phyloP scores from a whole-genome alignment of 805 yeast genomes.

The Nakazawaea wyomingensis region DNA sequence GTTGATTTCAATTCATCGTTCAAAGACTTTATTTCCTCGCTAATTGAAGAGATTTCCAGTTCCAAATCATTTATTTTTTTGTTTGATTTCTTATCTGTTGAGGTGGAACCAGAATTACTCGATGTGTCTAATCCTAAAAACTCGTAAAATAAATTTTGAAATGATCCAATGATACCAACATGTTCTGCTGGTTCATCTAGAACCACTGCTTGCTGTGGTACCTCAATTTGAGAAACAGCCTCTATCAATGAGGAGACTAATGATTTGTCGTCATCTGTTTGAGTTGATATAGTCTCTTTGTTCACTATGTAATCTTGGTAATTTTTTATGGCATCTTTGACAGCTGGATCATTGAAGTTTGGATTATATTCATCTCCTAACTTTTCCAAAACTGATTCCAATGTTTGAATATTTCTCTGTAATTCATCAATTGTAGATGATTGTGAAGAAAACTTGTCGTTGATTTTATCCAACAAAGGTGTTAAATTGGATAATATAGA shows the following conservation, averaged over 20 bases:
- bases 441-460: conserved; percentile 13
- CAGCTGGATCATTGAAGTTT: conserved; percentile 83
- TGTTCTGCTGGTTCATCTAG: not conserved
- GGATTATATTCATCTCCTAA: conserved; percentile 65
- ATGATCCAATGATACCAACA: not conserved
- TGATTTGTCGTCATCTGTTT: conserved; percentile 4
- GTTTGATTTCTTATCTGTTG: not conserved
- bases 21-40: not conserved
- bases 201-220: not conserved
- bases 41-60: not conserved
- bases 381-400: conserved; percentile 44
- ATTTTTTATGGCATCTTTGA: conserved; percentile 60
- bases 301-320: conserved; percentile 46
- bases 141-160: not conserved
- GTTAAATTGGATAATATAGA: not conserved
- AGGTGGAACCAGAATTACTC: not conserved
- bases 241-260: not conserved
- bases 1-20: conserved; percentile 4
- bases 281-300: conserved; percentile 16
- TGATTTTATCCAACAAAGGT: conserved; percentile 7
- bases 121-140: conserved; percentile 7
- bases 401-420: conserved; percentile 18
- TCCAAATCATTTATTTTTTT: conserved; percentile 7
- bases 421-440: conserved; percentile 9
- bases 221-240: not conserved